Evolutionary conservation across 805 yeast species (phyloP).

Genomic region (Starmerella tilneyi): DNA sequence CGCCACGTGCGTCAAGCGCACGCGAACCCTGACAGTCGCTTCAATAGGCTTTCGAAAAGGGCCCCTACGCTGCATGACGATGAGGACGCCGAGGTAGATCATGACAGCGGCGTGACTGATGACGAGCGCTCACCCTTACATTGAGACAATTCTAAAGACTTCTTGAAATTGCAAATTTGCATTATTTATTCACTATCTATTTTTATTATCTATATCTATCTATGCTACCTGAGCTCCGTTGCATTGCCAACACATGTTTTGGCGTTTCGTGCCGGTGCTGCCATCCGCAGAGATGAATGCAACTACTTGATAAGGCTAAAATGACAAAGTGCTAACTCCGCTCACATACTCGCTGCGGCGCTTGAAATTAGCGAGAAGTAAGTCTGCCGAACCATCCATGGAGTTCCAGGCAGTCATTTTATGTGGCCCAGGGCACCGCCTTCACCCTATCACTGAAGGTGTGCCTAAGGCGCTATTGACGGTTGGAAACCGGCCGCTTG

Average conservation of each 20-base stretch:
- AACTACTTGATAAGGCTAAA: not conserved
- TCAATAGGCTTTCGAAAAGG: constrained; percentile 10
- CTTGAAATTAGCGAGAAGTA: no score
- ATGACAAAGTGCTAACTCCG: not conserved
- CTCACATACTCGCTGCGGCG: not conserved
- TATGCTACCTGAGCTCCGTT: no score
- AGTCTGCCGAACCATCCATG: no score
- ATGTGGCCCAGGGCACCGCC: constrained; percentile 71
- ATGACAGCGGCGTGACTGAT: not conserved
- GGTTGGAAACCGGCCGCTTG: constrained; percentile 79
- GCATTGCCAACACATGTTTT: no score
- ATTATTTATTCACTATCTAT: not conserved
- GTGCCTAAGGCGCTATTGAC: constrained; percentile 79
- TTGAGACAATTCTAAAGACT: not conserved
- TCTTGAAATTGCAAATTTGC: no score
- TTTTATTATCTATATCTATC: no score
- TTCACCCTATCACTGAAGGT: constrained; percentile 64
- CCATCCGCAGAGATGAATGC: not conserved
- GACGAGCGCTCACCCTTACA: not conserved
- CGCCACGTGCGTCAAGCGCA: constrained; percentile 22
- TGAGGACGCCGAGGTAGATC: not conserved
- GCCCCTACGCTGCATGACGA: not conserved
- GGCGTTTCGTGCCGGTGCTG: no score
- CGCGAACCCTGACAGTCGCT: constrained; percentile 13
- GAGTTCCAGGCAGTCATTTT: constrained; percentile 85